Evolutionary conservation across 2,329 filamentous ascomycete species (phyloP), one percentile per base, ranked within the genome.

Genomic region (Fonsecaea erecta): DNA sequence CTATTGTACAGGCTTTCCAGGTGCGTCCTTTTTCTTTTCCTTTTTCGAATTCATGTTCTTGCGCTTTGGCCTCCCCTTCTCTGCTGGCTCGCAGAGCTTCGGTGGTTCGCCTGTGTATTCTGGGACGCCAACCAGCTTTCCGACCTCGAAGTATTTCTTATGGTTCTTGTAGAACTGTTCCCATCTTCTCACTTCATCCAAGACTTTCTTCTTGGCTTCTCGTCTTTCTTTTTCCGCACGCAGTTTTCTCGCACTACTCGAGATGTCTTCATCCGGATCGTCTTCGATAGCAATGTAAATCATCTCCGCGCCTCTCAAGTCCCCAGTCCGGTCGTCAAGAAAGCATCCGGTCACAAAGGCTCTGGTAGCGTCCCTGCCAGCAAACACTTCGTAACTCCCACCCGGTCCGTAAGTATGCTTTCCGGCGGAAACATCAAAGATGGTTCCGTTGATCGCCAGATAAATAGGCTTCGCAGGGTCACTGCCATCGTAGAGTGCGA

Each of bases 281-380:
- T 93, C 90, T 28, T 90, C 84, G 8, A 94, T 75, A 0, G 87
- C 86, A 1, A 89, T 77, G 78, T 87, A 98, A 86, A 96, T 95
- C 68, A 88, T 85, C 80, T 98, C 95, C 3, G 92, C 89, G 52
- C 95, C 95, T 67, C 91, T 86, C 76, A 97, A 80, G 79, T 99
- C 95, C 2, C 90, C 84, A 1, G 89, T 95, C 34, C 88, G 82
- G 81, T 99, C 95, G 69, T 92, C 89, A 43, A 86, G 81, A 80
- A 99, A 99, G 78, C 95, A 99, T 18, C 92, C 92, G 1, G 95
- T 98, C 9, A 99, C 88, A 77, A 93, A 99, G 21, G 89, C 92
- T 55, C 95, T 89, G 14, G 90, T 88, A 35, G 94, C 93, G 78
- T 99, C 95, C 68, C 85, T 84, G 66, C 94, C 95, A 0, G 93